phyloP scores from a whole-genome alignment of 345 rosid species.

The Populus alba region DNA sequence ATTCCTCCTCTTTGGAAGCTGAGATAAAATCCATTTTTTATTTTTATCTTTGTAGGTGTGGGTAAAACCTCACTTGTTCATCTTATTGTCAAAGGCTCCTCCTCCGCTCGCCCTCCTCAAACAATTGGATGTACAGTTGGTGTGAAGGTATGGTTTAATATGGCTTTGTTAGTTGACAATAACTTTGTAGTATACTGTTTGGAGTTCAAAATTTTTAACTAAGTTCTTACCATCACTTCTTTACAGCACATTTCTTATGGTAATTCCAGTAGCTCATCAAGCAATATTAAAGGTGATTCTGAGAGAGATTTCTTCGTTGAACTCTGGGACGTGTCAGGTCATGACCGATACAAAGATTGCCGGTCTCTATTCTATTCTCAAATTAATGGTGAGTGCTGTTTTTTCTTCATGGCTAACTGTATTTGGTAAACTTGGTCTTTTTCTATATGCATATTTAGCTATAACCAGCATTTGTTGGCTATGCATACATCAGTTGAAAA shows the following conservation, averaged over 20 bases:
- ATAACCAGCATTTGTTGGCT: neutral
- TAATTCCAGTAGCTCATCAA: slow-evolving; percentile 84
- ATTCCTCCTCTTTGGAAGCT: neutral
- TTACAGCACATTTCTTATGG: slow-evolving; percentile 72
- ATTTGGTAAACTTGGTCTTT: neutral
- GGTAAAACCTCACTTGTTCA: slow-evolving; percentile 94
- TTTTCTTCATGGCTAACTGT: slow-evolving; percentile 6
- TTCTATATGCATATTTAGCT: neutral
- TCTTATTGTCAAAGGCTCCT: slow-evolving; percentile 74
- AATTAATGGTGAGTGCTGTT: slow-evolving; percentile 62
- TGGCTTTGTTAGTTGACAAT: neutral
- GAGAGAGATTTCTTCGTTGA: slow-evolving; percentile 98
- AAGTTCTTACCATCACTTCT: slow-evolving; percentile 12
- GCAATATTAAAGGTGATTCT: slow-evolving; percentile 78
- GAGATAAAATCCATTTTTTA: slow-evolving; percentile 15
- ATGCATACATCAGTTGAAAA: neutral
- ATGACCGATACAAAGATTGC: slow-evolving; percentile 95
- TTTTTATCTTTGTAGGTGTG: slow-evolving; percentile 53
- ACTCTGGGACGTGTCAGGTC: slow-evolving; percentile 99
- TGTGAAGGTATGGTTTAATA: slow-evolving; percentile 65
- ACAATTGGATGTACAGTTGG: slow-evolving; percentile 95
- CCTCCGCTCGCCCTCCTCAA: slow-evolving; percentile 72
- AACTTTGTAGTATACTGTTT: slow-evolving; percentile 6
- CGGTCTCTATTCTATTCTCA: slow-evolving; percentile 93
- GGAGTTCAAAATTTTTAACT: slow-evolving; percentile 9